These are phyloP conservation scores for Sporothrix inflata DNA, from an alignment of 2,329 filamentous ascomycete genomes.

Conservation along the genomic window DNA sequence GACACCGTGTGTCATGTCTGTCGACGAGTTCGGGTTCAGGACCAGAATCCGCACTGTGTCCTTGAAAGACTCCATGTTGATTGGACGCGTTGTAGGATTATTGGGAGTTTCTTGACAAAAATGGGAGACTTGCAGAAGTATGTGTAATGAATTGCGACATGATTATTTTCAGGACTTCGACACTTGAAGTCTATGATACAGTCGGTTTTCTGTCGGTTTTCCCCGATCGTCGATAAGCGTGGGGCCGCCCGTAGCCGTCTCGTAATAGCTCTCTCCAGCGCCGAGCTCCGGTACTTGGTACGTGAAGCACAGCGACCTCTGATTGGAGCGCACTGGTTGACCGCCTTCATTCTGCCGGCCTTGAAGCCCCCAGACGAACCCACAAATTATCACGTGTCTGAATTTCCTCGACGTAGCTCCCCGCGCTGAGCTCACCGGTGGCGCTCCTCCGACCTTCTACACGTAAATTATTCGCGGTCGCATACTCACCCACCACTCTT, in stretches of 20 bases:
- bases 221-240: slow-evolving; percentile 7
- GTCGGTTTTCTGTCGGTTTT: not conserved
- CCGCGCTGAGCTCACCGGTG: not conserved
- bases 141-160: not conserved
- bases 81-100: not conserved
- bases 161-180: not conserved
- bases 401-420: not conserved
- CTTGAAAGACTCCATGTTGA: slow-evolving; percentile 7
- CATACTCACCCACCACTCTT: not conserved
- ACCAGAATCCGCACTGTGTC: slow-evolving; percentile 59
- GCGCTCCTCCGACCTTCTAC: not conserved
- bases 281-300: not conserved
- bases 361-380: not conserved
- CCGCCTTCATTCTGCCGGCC: not conserved
- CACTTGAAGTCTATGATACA: not conserved
- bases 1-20: slow-evolving; percentile 71
- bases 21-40: slow-evolving; percentile 79
- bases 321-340: slow-evolving; percentile 1
- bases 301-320: not conserved
- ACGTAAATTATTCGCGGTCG: not conserved
- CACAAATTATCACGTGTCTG: slow-evolving; percentile 7
- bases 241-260: slow-evolving; percentile 1
- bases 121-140: not conserved
- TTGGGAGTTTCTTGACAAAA: not conserved
- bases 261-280: not conserved